Evolutionary conservation across 331 rosid species (phyloP).

Genomic region (Saraca asoca): DNA sequence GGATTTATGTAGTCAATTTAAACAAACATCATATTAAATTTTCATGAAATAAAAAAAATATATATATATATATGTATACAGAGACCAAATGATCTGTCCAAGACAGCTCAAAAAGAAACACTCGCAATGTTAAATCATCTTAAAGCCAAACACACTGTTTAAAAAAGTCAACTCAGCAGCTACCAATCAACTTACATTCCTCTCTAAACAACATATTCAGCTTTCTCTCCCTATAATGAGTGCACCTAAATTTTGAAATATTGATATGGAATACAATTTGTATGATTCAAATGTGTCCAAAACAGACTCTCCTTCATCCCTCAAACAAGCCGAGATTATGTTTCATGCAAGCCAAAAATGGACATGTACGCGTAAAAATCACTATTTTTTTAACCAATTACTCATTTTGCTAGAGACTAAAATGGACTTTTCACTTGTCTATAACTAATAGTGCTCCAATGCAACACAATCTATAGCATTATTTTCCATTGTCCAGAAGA

Average conservation of each 20-base stretch:
- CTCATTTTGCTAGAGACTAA: constrained; percentile 3
- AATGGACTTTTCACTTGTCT: background rate
- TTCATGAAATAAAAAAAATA: background rate
- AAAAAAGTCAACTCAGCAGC: constrained; percentile 17
- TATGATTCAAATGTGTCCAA: constrained; percentile 4
- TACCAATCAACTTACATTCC: constrained; percentile 12
- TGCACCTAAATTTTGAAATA: background rate
- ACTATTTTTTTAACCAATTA: constrained; percentile 7
- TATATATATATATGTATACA: too few relatives aligned
- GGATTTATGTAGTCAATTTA: too few relatives aligned
- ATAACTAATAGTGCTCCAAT: constrained; percentile 1
- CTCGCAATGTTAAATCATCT: constrained; percentile 4
- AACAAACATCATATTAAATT: background rate
- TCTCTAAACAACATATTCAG: constrained; percentile 10
- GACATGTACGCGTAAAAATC: background rate
- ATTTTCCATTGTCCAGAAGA: background rate
- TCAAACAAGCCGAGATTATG: background rate
- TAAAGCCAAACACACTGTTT: background rate
- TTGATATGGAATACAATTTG: constrained; percentile 11
- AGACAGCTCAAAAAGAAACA: background rate
- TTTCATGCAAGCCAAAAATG: background rate
- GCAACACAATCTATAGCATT: background rate
- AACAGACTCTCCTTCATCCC: constrained; percentile 2
- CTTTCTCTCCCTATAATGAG: constrained; percentile 1
- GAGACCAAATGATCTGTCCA: too few relatives aligned